phyloP scores from a whole-genome alignment of 1,284 basidiomycete genomes.

The Macrocystidia cucumis region DNA sequence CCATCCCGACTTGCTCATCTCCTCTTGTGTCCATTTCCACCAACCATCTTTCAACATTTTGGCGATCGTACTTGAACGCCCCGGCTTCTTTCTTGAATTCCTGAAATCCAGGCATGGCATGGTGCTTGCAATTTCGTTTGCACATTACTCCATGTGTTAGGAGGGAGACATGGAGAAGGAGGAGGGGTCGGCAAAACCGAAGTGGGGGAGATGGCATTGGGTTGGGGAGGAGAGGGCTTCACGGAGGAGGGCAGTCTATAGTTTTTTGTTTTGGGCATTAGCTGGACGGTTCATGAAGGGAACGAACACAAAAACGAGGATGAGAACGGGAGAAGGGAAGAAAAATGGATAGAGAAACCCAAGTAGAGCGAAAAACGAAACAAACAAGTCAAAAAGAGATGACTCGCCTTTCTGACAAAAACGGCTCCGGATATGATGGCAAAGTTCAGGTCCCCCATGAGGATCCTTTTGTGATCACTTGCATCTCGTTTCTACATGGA shows the following conservation, averaged over 20 bases:
- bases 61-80: slow-evolving; percentile 59
- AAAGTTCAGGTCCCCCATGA: slow-evolving; percentile 69
- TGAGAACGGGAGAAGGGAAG: no score
- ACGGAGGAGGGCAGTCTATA: slow-evolving; percentile 70
- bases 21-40: neutral
- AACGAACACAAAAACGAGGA: no score
- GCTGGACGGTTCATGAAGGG: no score
- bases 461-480: slow-evolving; percentile 51
- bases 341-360: no score
- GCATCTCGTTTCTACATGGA: slow-evolving; percentile 56
- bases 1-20: slow-evolving; percentile 34
- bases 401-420: slow-evolving; percentile 66
- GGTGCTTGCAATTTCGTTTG: slow-evolving; percentile 50
- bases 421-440: slow-evolving; percentile 78
- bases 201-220: slow-evolving; percentile 72
- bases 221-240: slow-evolving; percentile 64
- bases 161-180: slow-evolving; percentile 72
- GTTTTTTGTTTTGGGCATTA: no score
- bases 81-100: slow-evolving; percentile 68
- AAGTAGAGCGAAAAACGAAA: slow-evolving; percentile 3
- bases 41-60: neutral
- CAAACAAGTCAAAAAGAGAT: slow-evolving; percentile 5
- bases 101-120: slow-evolving; percentile 63
- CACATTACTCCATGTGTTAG: slow-evolving; percentile 76
- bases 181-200: slow-evolving; percentile 74